Evolutionary conservation across 208 protist genomes (phyloP).

Genomic region (Trypanosoma theileri): DNA sequence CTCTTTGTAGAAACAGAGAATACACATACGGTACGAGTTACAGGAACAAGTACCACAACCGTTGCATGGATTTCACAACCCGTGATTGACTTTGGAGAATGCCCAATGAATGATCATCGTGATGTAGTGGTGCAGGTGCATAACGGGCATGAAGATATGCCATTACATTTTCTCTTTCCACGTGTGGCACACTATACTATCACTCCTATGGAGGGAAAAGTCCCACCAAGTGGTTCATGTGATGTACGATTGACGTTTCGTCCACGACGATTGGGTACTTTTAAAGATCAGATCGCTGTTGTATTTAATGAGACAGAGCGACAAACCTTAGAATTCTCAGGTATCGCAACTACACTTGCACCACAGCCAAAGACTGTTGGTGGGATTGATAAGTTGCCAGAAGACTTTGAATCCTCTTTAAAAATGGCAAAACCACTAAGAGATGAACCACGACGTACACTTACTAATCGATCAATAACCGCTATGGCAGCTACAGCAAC

Average conservation of each 20-base stretch:
- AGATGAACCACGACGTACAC: background rate
- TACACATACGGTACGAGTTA: constrained; percentile 70
- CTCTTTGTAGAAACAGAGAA: constrained; percentile 89
- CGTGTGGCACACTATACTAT: constrained; percentile 82
- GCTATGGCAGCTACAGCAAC: background rate
- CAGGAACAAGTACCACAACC: constrained; percentile 67
- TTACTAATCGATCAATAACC: background rate
- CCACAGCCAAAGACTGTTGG: constrained; percentile 29
- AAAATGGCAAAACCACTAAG: constrained; percentile 12
- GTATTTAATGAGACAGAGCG: constrained; percentile 72
- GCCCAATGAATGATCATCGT: constrained; percentile 50
- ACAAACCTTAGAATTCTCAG: constrained; percentile 51
- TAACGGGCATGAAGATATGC: constrained; percentile 80
- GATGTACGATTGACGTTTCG: constrained; percentile 76
- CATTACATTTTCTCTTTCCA: constrained; percentile 68
- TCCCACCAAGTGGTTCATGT: constrained; percentile 38
- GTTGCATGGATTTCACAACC: constrained; percentile 61
- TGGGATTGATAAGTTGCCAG: constrained; percentile 44
- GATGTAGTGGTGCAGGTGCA: constrained; percentile 47
- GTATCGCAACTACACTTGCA: constrained; percentile 41
- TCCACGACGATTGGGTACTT: constrained; percentile 77
- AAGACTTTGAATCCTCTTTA: constrained; percentile 53
- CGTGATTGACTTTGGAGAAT: constrained; percentile 79
- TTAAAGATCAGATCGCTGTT: constrained; percentile 59
- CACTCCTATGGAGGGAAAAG: constrained; percentile 40